Base-by-base conservation (phyloP, 1,284 basidiomycete genomes). In the Ganoderma multipileum region DNA sequence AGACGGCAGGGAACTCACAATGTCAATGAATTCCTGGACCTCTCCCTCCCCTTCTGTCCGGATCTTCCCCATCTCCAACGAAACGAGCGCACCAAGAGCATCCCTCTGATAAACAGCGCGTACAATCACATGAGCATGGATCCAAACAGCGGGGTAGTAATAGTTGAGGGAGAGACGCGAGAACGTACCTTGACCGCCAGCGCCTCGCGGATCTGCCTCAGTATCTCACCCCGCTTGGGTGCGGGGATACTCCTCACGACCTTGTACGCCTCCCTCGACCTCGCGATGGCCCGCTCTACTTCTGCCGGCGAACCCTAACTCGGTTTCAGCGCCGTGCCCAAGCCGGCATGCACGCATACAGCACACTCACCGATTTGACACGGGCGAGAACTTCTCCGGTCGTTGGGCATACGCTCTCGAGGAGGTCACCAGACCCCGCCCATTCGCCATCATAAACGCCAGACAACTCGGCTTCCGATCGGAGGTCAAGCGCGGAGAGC, bases 31-130 rank as follows among this genome's bases (percentile, higher is more conserved):
- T 82, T 98, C 95, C 78, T 96, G 95, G 1, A 98, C 95, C 82
- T 98, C 96, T 23, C 96, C 96, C 58, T 92, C 85, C 41, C 96
- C 96, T 79, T 98, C 96, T n/a, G 92, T 92, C 75, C 86, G 87
- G 73, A 98, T 96, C 82, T 99, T 99, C 78, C 97, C 96, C 96
- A 98, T 98, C 81, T 98, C 96, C 23, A 97, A 84, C 50, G 93
- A 92, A 8, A 95, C 88, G 28, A 95, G 85, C 30, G 93, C 91
- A 52, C 97, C 97, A 14, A 99, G 86, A 42, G 88, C 93, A 66
- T 92, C 89, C 57, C 92, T 86, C 91, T 95, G 74, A 36, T 67
- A 52, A 71, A 61, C 67, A 61, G 65, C 23, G 38, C 59, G 64
- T 59, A 70, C 30, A 41, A 28, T 4, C 64, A 64, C 8, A 30